A percentile compares a stretch with the other conserved stretches of the same genome.
Conservation (phyloP, 495 filamentous ascomycete genomes). For the Glonium stellatum region DNA sequence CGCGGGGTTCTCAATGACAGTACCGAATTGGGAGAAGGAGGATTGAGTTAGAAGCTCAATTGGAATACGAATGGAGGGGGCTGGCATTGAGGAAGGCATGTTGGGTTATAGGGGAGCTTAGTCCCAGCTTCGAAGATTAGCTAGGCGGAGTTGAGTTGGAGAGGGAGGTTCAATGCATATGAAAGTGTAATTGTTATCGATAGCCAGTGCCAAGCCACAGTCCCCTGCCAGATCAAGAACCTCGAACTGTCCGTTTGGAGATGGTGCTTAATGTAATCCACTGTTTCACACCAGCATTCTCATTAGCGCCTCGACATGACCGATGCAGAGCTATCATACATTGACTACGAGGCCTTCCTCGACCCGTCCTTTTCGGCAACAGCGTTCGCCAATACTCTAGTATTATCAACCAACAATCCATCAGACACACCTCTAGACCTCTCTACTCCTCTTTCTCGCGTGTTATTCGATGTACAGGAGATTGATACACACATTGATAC, state of each 20-base stretch:
- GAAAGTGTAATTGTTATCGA: slow-evolving; percentile 7
- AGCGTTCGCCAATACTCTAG: slow-evolving; percentile 79
- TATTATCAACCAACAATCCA: slow-evolving; percentile 84
- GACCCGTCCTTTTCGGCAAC: slow-evolving; percentile 73
- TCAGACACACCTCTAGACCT: slow-evolving; percentile 86
- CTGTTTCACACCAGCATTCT: slow-evolving; percentile 2
- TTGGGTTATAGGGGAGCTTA: slow-evolving; percentile 6
- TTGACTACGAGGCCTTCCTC: slow-evolving; percentile 92
- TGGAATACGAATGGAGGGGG: slow-evolving; percentile 26
- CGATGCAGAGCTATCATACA: slow-evolving; percentile 69
- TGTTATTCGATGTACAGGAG: slow-evolving; percentile 95
- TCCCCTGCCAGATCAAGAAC: slow-evolving; percentile 3
- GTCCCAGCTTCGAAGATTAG: background rate
- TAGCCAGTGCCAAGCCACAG: slow-evolving; percentile 6
- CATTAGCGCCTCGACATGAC: slow-evolving; percentile 23
- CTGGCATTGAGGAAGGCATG: slow-evolving; percentile 29
- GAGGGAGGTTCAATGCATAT: background rate
- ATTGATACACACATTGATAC: slow-evolving; percentile 91
- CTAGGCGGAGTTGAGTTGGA: background rate
- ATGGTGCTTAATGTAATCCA: background rate
- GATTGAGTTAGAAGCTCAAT: slow-evolving; percentile 53
- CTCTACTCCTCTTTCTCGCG: slow-evolving; percentile 84
- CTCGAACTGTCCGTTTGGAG: background rate
- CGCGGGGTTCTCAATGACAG: slow-evolving; percentile 67
- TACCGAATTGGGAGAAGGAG: slow-evolving; percentile 74